These are phyloP conservation scores for Sporothrix globosa DNA, from an alignment of 2,329 filamentous ascomycete species.

Conservation along the genomic window DNA sequence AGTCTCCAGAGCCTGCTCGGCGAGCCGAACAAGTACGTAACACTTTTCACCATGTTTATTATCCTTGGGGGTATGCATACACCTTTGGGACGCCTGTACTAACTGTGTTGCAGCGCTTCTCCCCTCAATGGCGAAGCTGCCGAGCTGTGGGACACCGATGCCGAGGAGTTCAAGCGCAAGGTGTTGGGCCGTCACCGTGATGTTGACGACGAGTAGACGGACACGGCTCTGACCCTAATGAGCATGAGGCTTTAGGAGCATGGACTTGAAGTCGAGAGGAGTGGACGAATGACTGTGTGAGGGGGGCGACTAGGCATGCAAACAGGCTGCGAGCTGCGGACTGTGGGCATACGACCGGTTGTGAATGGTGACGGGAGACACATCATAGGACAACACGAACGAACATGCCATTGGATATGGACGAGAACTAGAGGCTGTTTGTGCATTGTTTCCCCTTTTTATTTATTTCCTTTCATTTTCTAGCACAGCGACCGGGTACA, in stretches of 20 bases:
- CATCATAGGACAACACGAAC: neutral
- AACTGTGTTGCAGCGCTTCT: slow-evolving; percentile 66
- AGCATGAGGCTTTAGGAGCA: neutral
- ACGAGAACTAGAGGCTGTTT: neutral
- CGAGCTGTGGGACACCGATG: slow-evolving; percentile 90
- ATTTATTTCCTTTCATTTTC: slow-evolving; percentile 30
- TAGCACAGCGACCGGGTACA: slow-evolving; percentile 33
- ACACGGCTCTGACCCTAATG: neutral
- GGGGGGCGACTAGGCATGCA: neutral
- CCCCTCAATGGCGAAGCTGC: slow-evolving; percentile 96
- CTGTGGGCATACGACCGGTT: neutral
- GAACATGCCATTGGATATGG: slow-evolving; percentile 32
- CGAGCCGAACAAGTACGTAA: slow-evolving; percentile 88
- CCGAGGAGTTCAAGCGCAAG: slow-evolving; percentile 82
- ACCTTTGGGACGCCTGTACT: slow-evolving; percentile 28
- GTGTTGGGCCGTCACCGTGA: slow-evolving; percentile 65
- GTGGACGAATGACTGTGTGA: neutral
- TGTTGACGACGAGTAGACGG: slow-evolving; percentile 62
- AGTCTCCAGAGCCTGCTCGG: slow-evolving; percentile 94
- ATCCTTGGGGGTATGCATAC: too few relatives aligned
- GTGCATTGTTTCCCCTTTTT: slow-evolving; percentile 4
- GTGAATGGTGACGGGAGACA: neutral
- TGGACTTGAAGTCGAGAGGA: neutral
- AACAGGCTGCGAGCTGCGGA: too few relatives aligned
- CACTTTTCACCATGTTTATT: neutral